Base-by-base conservation (phyloP, 2,329 filamentous ascomycete genomes). In the Fusarium clavum region DNA sequence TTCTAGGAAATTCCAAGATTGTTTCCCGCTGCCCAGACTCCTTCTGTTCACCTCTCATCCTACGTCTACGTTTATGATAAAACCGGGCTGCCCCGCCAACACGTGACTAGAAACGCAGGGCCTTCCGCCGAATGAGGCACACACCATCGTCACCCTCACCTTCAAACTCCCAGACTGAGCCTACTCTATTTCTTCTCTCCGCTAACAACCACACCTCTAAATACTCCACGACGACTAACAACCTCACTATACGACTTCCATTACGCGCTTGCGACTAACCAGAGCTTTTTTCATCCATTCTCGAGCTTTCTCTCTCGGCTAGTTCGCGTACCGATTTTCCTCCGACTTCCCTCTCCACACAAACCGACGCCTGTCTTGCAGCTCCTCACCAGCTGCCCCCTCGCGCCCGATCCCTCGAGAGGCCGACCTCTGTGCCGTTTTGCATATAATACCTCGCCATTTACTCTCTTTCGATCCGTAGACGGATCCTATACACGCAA, bases 401-500 rank as follows among this genome's bases (percentile, higher is more conserved):
- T 49, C 56, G 51, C 57, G 48, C 48, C 59, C 56, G 38, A 49
- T 44, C 58, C 46, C 54, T 61, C 34, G 57, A 70, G 61, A 72
- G 67, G 71, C 60, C 57, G 43, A 61, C 54, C 59, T 57, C 58
- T 56, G 57, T 69, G 67, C 73, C 68, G 56, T 65, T 70, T 73
- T 74, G 69, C 73, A 71, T 67, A 68, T 63, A 64, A 63, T 64
- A 61, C 54, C 57, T 68, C 57, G 57, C 56, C 48, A 57, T 61
- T 65, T 47, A 69, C 60, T 61, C 68, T 67, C 60, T 56, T 69
- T 59, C 64, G 64, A 67, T 74, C 74, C 68, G 70, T 67, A 70
- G 70, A 74, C 70, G 71, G 71, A 75, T 70, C 57, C 57, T 70
- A 72, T 74, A 72, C 69, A 75, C 73, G 77, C 73, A 77, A 84